phyloP scores from a whole-genome alignment of 2,329 filamentous ascomycete genomes.

The Neofusicoccum parvum region DNA sequence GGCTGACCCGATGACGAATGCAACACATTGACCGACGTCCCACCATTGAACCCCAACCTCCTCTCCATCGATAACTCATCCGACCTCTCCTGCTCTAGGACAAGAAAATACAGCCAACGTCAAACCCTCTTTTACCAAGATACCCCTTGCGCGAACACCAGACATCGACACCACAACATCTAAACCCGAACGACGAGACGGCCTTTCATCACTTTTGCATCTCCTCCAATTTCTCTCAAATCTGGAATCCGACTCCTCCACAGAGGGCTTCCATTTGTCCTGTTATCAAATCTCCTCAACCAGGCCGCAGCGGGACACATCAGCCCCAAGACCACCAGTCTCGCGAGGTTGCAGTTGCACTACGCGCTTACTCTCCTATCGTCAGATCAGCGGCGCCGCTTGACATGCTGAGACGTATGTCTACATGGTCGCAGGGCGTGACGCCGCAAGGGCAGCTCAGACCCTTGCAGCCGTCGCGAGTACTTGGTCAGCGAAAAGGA shows the following conservation, averaged over 20 bases:
- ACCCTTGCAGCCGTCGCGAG: not conserved
- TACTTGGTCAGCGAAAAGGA: not conserved
- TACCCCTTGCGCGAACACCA: constrained; percentile 18
- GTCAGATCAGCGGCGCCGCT: not conserved
- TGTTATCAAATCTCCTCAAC: not conserved
- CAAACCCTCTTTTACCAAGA: constrained; percentile 18
- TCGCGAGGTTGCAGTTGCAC: not conserved
- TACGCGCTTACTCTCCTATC: not conserved
- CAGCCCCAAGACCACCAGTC: not conserved
- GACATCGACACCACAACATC: constrained; percentile 2
- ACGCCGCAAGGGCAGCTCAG: not conserved
- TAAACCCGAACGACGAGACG: constrained; percentile 14
- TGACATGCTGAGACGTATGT: not conserved
- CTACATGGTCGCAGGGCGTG: not conserved
- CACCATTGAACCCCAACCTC: not conserved
- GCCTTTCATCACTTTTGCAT: constrained; percentile 8
- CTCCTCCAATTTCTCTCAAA: not conserved
- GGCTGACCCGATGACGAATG: constrained; percentile 12
- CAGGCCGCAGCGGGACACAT: not conserved
- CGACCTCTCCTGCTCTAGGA: constrained; percentile 4
- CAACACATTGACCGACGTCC: constrained; percentile 11
- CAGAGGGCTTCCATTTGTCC: constrained; percentile 8
- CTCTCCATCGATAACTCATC: not conserved
- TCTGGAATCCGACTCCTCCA: not conserved
- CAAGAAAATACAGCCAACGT: constrained; percentile 5